Evolutionary conservation across 371 early-diverging fungal species (phyloP), one percentile per base, ranked within the genome.

Genomic region (Globomyces sp.): DNA sequence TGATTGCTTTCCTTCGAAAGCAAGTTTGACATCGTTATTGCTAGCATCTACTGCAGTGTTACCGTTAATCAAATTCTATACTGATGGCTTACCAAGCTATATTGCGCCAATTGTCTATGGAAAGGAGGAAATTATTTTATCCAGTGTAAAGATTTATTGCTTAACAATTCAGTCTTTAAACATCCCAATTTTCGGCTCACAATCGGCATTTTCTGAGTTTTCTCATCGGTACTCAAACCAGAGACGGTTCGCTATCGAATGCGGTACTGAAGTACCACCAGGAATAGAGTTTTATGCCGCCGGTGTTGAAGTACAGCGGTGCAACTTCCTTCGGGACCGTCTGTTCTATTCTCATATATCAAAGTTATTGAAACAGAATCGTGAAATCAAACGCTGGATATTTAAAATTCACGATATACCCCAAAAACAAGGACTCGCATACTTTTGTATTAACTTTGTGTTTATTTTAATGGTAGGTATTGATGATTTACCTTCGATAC

Each of bases 341-440:
- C 24, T 24, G 24, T 24, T 44, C 34, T 8, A 36, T 49, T 8
- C 5, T 6, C 8, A 34, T 6, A 9, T 58, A 11, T 11, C n/a
- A 39, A 9, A 10, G 44, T 39, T 60, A 44, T 11, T 46, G 11
- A 10, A 4, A 46, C 9, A 46, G 6, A 8, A 44, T 49, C 61
- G 43, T 10, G 10, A 42, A 24, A 24, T 60, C 11, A 60, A 42
- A 36, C 1, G 43, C 5, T 60, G 61, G 61, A 13, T 60, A 0
- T 46, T 60, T 49, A 60, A 60, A 44, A 60, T 60, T 40, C 39
- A 60, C 41, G 61, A 60, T 37, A 48, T 37, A 4, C 34, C 61
- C 1, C 10, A 60, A 9, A 11, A 24, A 4, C 6, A 39, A 37
- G 61, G 61, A 60, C 34, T 60, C 34, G 61, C 61, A 4, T 10